Conservation (phyloP, 1,284 basidiomycete genomes). For the Ceratobasidium sp. region DNA sequence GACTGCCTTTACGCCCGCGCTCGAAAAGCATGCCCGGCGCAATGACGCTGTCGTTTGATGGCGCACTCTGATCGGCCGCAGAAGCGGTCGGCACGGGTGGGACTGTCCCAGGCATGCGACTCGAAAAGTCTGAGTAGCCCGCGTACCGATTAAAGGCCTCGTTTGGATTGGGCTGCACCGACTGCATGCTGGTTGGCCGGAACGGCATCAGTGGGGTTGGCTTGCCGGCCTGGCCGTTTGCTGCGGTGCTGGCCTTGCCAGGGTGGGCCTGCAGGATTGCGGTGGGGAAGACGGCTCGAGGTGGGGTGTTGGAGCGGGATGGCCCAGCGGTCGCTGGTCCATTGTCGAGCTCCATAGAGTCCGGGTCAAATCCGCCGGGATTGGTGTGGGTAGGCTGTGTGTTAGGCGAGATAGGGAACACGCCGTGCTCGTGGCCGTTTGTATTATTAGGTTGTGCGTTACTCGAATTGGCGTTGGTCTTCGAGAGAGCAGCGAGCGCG, state of each 20-base stretch:
- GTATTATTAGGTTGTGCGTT: constrained; percentile 27
- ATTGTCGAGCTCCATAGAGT: constrained; percentile 76
- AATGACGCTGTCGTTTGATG: constrained; percentile 62
- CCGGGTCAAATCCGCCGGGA: constrained; percentile 67
- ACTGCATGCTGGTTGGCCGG: constrained; percentile 41
- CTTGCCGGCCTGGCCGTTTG: constrained; percentile 40
- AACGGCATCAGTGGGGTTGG: constrained; percentile 48
- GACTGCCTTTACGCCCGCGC: constrained; percentile 51
- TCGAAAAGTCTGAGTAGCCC: constrained; percentile 72
- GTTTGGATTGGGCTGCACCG: constrained; percentile 28
- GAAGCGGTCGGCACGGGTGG: constrained; percentile 50
- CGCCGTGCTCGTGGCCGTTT: constrained; percentile 39
- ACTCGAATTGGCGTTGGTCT: constrained; percentile 26
- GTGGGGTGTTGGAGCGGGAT: constrained; percentile 60
- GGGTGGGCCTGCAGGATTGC: constrained; percentile 54
- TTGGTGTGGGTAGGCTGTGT: constrained; percentile 29
- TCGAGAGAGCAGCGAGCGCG: constrained; percentile 56
- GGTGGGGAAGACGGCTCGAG: constrained; percentile 63
- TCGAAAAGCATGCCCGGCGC: constrained; percentile 69
- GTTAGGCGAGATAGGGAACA: constrained; percentile 40
- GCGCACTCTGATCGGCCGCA: constrained; percentile 49
- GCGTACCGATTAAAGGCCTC: constrained; percentile 59
- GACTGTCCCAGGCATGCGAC: constrained; percentile 68
- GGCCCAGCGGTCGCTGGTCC: constrained; percentile 52
- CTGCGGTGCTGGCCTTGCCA: constrained; percentile 1